Conservation (phyloP, 495 filamentous ascomycete genomes). For the Annulohypoxylon nitens region DNA sequence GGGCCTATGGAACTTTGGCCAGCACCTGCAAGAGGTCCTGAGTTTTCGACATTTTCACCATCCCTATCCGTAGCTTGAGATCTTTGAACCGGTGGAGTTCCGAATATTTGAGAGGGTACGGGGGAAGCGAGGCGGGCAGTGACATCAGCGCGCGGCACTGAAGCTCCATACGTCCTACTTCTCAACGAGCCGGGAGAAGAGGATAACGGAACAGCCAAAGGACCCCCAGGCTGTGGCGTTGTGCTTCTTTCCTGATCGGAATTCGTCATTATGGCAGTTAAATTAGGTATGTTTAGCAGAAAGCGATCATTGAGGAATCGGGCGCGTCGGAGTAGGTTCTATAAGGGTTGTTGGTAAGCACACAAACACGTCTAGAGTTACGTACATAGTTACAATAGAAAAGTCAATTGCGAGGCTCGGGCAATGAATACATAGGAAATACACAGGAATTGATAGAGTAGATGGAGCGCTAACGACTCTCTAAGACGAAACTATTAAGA, state of each 20-base stretch:
- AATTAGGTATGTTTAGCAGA: slow-evolving; percentile 7
- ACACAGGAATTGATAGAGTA: background rate
- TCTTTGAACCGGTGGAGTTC: slow-evolving; percentile 61
- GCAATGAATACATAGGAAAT: background rate
- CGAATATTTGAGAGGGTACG: slow-evolving; percentile 66
- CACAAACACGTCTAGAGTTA: slow-evolving; percentile 6
- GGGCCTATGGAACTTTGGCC: slow-evolving; percentile 68
- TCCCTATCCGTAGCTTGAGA: slow-evolving; percentile 45
- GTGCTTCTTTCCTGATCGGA: slow-evolving; percentile 48
- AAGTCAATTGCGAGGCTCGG: slow-evolving; percentile 28
- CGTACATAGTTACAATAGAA: slow-evolving; percentile 8
- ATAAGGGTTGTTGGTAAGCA: slow-evolving; percentile 12
- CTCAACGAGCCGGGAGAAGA: slow-evolving; percentile 63
- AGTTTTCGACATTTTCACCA: slow-evolving; percentile 49
- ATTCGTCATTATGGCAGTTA: slow-evolving; percentile 42
- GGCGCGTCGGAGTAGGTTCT: slow-evolving; percentile 16
- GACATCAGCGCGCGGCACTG: slow-evolving; percentile 72
- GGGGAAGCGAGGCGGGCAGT: slow-evolving; percentile 81
- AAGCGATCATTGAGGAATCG: slow-evolving; percentile 28
- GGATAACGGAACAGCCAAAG: slow-evolving; percentile 56
- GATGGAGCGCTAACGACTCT: background rate
- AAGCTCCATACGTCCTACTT: slow-evolving; percentile 56
- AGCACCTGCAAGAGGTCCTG: slow-evolving; percentile 68
- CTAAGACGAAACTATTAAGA: background rate
- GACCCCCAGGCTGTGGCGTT: slow-evolving; percentile 48